These are phyloP conservation scores for Triticum monococcum DNA, from an alignment of 176 grass and related monocot species.

Conservation along the genomic window DNA sequence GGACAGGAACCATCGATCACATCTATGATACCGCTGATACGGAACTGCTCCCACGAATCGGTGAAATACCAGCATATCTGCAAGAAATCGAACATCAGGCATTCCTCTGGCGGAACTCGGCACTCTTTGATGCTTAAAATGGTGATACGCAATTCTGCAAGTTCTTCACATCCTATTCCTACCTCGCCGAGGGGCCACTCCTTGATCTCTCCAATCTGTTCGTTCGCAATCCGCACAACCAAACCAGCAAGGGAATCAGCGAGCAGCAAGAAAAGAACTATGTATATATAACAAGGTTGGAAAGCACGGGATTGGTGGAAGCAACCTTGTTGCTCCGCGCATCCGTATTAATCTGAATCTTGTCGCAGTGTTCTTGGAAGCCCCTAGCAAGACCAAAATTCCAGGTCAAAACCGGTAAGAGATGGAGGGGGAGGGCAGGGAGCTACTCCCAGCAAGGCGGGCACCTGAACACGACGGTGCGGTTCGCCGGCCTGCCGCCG, in stretches of 20 bases:
- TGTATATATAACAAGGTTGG: background rate
- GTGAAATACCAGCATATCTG: slow-evolving; percentile 98
- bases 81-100: background rate
- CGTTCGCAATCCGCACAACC: background rate
- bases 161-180: background rate
- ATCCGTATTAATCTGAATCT: slow-evolving; percentile 92
- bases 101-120: background rate
- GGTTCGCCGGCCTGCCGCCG: slow-evolving; percentile 68
- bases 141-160: background rate
- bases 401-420: background rate
- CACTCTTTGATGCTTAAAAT: background rate
- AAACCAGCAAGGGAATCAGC: background rate
- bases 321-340: slow-evolving; percentile 63
- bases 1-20: slow-evolving; percentile 57
- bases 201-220: slow-evolving; percentile 71
- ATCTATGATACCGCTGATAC: slow-evolving; percentile 72
- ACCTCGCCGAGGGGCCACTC: slow-evolving; percentile 71
- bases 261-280: background rate
- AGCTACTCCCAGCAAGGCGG: background rate
- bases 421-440: background rate
- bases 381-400: slow-evolving; percentile 47
- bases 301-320: background rate
- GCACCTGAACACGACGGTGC: slow-evolving; percentile 88
- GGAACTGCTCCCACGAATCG: slow-evolving; percentile 92
- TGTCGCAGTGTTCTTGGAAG: slow-evolving; percentile 70